These are phyloP conservation scores for Centrapalus pauciflorus DNA, from an alignment of 129 eudicot species.

Conservation along the genomic window DNA sequence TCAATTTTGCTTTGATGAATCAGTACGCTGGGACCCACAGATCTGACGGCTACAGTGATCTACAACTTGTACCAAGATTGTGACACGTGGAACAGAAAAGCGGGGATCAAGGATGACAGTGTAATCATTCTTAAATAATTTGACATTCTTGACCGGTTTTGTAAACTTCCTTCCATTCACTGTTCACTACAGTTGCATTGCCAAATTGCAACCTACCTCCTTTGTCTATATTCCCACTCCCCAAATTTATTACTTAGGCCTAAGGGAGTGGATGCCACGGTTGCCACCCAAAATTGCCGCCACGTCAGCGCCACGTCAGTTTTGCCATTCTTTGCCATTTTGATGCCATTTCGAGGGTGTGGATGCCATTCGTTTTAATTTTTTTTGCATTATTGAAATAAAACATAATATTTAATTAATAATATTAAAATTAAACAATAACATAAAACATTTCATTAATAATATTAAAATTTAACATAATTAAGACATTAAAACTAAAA, in stretches of 20 bases:
- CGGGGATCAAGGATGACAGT: slow-evolving; percentile 35
- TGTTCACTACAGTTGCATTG: slow-evolving; percentile 32
- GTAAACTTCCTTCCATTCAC: slow-evolving; percentile 28
- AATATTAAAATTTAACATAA: too few relatives aligned
- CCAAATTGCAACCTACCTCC: slow-evolving; percentile 21
- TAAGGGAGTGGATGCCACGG: too few relatives aligned
- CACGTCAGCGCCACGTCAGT: too few relatives aligned
- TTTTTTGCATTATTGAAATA: too few relatives aligned
- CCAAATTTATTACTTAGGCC: too few relatives aligned
- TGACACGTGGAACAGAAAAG: slow-evolving; percentile 26
- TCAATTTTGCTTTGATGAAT: slow-evolving; percentile 28
- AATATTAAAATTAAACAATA: too few relatives aligned
- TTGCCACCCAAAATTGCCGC: too few relatives aligned
- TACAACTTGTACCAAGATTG: slow-evolving; percentile 4
- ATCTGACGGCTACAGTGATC: slow-evolving; percentile 32
- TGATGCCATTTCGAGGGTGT: too few relatives aligned
- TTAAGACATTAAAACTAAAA: too few relatives aligned
- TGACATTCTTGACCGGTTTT: slow-evolving; percentile 46
- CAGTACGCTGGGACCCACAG: slow-evolving; percentile 21
- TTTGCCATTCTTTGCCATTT: too few relatives aligned
- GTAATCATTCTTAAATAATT: slow-evolving; percentile 57
- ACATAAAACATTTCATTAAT: too few relatives aligned
- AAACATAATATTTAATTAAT: not conserved
- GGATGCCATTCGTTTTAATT: too few relatives aligned
- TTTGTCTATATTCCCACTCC: slow-evolving; percentile 3